A percentile compares a stretch with the other conserved stretches of the same genome.
Conservation (phyloP, 345 rosid genomes). For the Microcos paniculata region DNA sequence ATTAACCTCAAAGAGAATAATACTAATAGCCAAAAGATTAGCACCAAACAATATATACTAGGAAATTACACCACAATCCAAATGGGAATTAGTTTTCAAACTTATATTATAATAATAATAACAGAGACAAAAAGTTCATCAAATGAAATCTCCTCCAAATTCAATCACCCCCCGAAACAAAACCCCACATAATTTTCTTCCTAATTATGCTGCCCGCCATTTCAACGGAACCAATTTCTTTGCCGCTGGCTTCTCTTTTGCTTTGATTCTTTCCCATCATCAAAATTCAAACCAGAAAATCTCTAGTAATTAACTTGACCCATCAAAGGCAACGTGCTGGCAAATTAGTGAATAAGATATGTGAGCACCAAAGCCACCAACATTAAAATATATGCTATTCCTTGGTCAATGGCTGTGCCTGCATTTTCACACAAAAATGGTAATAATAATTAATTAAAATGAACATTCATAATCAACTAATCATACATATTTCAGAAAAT, state of each 20-base stretch:
- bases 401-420: constrained; percentile 88
- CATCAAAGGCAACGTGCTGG: background rate
- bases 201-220: too few relatives aligned
- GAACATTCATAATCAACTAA: background rate
- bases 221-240: too few relatives aligned
- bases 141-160: too few relatives aligned
- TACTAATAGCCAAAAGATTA: too few relatives aligned
- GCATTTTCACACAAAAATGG: constrained; percentile 20
- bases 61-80: too few relatives aligned
- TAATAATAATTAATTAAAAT: constrained; percentile 3
- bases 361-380: constrained; percentile 85
- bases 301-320: background rate
- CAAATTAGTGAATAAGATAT: constrained; percentile 60
- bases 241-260: background rate
- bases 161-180: too few relatives aligned
- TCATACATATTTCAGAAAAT: background rate
- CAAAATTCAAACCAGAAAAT: background rate
- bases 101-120: too few relatives aligned
- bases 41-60: too few relatives aligned
- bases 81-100: too few relatives aligned
- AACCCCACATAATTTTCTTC: too few relatives aligned
- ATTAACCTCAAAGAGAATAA: too few relatives aligned
- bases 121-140: too few relatives aligned
- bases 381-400: constrained; percentile 80
- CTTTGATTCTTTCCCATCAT: background rate